A percentile compares a stretch with the other conserved stretches of the same genome.
These are phyloP conservation scores for Penicillium sumatraense DNA, from an alignment of 2,329 filamentous ascomycete genomes.

Conservation along the genomic window DNA sequence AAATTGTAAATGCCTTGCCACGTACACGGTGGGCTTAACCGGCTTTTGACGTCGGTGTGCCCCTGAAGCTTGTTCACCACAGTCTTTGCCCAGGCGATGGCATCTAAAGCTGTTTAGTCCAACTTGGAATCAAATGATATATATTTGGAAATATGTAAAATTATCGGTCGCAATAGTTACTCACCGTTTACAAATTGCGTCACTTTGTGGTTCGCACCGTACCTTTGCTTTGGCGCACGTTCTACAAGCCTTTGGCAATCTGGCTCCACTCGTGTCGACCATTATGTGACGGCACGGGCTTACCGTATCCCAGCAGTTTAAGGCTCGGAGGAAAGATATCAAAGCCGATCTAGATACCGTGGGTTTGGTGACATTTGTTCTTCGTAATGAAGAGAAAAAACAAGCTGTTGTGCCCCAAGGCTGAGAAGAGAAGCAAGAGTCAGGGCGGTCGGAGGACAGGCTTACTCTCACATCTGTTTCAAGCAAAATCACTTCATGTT, in stretches of 20 bases:
- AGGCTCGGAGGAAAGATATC: too few relatives aligned
- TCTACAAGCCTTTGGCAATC: constrained; percentile 23
- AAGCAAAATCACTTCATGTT: too few relatives aligned
- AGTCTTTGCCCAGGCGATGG: constrained; percentile 31
- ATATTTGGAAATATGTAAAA: too few relatives aligned
- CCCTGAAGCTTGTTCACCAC: constrained; percentile 28
- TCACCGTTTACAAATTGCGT: constrained; percentile 22
- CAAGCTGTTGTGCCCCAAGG: background rate
- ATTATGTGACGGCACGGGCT: constrained; percentile 4
- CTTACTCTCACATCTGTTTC: background rate
- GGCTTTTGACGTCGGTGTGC: constrained; percentile 25
- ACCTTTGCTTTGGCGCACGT: constrained; percentile 29
- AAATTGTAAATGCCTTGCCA: background rate
- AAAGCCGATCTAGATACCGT: background rate
- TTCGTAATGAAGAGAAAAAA: background rate
- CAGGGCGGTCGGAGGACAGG: background rate
- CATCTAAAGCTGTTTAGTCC: constrained; percentile 25
- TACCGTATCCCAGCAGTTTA: too few relatives aligned
- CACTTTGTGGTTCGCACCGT: constrained; percentile 20
- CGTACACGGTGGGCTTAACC: constrained; percentile 9
- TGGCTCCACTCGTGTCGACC: constrained; percentile 10
- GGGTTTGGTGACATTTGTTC: background rate
- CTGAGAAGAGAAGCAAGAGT: background rate
- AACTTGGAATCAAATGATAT: background rate
- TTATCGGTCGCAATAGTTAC: too few relatives aligned